Evolutionary conservation across 2,329 filamentous ascomycete genomes (phyloP).

Genomic region (Simplicillium aogashimaense): DNA sequence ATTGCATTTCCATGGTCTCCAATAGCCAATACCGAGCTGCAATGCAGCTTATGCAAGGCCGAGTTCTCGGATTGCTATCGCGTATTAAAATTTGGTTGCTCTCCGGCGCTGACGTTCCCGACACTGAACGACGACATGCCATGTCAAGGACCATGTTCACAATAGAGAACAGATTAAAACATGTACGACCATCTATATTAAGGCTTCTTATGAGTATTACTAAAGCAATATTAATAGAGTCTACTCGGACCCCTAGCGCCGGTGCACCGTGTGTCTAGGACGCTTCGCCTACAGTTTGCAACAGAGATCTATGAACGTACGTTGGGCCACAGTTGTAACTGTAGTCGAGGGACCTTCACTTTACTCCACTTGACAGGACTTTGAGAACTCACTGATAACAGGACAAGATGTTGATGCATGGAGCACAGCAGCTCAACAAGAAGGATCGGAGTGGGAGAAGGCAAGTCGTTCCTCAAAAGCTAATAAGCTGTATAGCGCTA

Average conservation of each 20-base stretch:
- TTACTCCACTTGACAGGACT: no score
- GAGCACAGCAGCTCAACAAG: conserved; percentile 15
- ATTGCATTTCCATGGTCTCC: conserved; percentile 35
- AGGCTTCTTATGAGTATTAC: conserved; percentile 2
- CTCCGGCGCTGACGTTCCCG: conserved; percentile 25
- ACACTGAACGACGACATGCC: conserved; percentile 22
- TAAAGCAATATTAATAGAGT: not conserved
- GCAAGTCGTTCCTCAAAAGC: no score
- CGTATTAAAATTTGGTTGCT: conserved; percentile 33
- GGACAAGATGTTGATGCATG: conserved; percentile 11
- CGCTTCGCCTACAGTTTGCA: conserved; percentile 1
- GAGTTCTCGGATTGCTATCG: conserved; percentile 29
- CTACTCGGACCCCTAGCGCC: not conserved
- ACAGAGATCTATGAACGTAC: not conserved
- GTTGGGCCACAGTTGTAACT: no score
- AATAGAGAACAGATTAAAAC: conserved; percentile 19
- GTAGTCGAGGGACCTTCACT: no score
- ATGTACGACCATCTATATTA: conserved; percentile 14
- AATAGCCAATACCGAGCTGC: conserved; percentile 27
- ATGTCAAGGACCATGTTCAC: conserved; percentile 21
- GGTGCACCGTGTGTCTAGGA: not conserved
- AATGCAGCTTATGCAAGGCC: conserved; percentile 24
- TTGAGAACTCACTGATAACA: not conserved
- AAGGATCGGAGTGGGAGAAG: conserved; percentile 19
- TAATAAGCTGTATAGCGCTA: no score